These are phyloP conservation scores for Discostella stelligera DNA, from an alignment of 352 stramenopile species.

Conservation along the genomic window DNA sequence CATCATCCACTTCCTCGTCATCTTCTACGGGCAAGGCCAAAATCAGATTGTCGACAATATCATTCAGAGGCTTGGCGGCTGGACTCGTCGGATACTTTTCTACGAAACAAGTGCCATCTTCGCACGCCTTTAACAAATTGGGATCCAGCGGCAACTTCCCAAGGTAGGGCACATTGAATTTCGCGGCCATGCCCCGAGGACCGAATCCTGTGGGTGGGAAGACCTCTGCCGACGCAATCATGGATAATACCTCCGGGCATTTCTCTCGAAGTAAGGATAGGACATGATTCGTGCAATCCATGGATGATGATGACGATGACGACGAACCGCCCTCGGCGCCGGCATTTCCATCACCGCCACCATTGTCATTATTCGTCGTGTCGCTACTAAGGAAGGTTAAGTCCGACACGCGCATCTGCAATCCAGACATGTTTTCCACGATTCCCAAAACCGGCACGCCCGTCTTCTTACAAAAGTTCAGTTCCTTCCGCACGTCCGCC, in stretches of 20 bases:
- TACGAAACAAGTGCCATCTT: conserved; percentile 92
- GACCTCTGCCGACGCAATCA: conserved; percentile 85
- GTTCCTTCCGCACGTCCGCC: conserved; percentile 98
- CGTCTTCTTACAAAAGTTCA: conserved; percentile 99
- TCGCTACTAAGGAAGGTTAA: conserved; percentile 63
- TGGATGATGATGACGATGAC: not conserved
- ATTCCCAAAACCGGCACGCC: conserved; percentile 88
- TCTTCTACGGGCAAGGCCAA: conserved; percentile 73
- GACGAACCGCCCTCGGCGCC: conserved; percentile 3
- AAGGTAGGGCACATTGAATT: conserved; percentile 95
- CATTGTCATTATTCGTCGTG: conserved; percentile 7
- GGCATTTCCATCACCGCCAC: conserved; percentile 39
- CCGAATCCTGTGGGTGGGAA: conserved; percentile 88
- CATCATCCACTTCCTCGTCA: conserved; percentile 36
- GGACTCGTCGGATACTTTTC: conserved; percentile 70
- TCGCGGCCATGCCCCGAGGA: conserved; percentile 92
- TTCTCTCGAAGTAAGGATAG: conserved; percentile 65
- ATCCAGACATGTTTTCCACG: conserved; percentile 98
- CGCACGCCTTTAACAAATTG: conserved; percentile 94
- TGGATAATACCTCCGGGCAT: conserved; percentile 77
- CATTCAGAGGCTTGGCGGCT: conserved; percentile 58
- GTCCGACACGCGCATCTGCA: conserved; percentile 85
- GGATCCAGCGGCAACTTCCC: conserved; percentile 95
- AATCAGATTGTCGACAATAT: conserved; percentile 66
- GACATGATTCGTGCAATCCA: conserved; percentile 69